phyloP scores from a whole-genome alignment of 495 filamentous ascomycete species.

The Tuber brumale region DNA sequence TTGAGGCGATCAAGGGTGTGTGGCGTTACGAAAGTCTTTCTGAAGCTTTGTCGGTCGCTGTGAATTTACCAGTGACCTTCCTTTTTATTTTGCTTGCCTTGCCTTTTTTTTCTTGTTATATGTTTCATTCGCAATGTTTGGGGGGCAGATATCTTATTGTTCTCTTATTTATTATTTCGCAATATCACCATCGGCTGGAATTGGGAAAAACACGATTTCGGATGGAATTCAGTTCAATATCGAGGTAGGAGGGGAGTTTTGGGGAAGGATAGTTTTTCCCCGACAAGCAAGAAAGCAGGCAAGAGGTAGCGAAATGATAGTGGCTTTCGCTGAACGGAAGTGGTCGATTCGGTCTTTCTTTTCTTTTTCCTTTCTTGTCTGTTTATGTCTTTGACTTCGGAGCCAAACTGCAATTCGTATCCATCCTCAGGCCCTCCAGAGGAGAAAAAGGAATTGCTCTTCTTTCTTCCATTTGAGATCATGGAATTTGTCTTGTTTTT shows the following conservation, averaged over 20 bases:
- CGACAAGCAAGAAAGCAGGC: not conserved
- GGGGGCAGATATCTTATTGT: not conserved
- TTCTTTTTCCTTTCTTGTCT: not conserved
- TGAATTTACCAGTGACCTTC: not conserved
- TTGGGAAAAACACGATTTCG: not conserved
- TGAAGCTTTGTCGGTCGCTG: not conserved
- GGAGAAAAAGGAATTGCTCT: not conserved
- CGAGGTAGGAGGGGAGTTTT: not conserved
- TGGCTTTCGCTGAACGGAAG: not conserved
- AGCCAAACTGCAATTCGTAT: not conserved
- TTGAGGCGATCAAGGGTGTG: conserved; percentile 1
- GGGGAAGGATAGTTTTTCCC: not conserved
- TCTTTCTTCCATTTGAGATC: not conserved
- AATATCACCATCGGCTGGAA: not conserved
- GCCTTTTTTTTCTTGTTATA: not conserved
- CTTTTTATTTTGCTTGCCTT: conserved; percentile 1
- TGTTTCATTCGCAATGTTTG: not conserved
- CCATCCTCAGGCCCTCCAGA: not conserved
- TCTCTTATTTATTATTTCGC: not conserved
- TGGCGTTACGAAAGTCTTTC: conserved; percentile 6
- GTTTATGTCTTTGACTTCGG: not conserved
- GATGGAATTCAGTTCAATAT: not conserved
- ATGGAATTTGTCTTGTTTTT: not conserved
- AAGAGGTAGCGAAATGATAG: not conserved
- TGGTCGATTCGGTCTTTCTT: not conserved